Conservation (phyloP, 768 basidiomycete species). For the Mycena crocata region DNA sequence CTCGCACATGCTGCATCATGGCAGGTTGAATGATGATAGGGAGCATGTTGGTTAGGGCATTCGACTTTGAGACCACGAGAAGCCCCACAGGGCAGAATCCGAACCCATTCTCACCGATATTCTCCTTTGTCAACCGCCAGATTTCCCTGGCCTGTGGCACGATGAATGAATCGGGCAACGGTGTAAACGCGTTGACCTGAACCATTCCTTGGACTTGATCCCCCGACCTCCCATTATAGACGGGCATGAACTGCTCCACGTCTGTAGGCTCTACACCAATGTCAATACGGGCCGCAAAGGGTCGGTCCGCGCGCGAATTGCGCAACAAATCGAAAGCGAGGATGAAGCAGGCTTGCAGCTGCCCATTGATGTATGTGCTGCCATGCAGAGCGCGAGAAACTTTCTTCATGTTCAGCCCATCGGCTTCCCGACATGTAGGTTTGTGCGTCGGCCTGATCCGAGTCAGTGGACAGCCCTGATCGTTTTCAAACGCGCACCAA, state of each 20-base stretch:
- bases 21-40: slow-evolving; percentile 17
- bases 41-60: slow-evolving; percentile 15
- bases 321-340: slow-evolving; percentile 20
- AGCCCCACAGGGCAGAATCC: slow-evolving; percentile 19
- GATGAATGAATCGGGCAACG: slow-evolving; percentile 16
- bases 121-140: slow-evolving; percentile 15
- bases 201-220: slow-evolving; percentile 18
- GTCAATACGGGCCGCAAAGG: slow-evolving; percentile 22
- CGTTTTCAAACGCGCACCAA: slow-evolving; percentile 22
- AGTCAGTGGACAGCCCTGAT: not conserved
- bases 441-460: slow-evolving; percentile 24
- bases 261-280: slow-evolving; percentile 25
- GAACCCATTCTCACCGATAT: slow-evolving; percentile 5
- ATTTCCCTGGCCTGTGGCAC: slow-evolving; percentile 3
- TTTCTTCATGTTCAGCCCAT: slow-evolving; percentile 19
- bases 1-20: slow-evolving; percentile 20
- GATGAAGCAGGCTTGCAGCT: slow-evolving; percentile 22
- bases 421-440: slow-evolving; percentile 13
- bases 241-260: slow-evolving; percentile 13
- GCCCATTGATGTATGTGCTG: slow-evolving; percentile 22
- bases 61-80: slow-evolving; percentile 24
- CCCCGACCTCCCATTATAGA: slow-evolving; percentile 3
- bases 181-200: slow-evolving; percentile 28
- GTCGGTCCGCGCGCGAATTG: slow-evolving; percentile 12
- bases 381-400: slow-evolving; percentile 17